Evolutionary conservation across 306 rosid genomes (phyloP), one percentile per base, ranked within the genome.

Genomic region (Fragaria iinumae): DNA sequence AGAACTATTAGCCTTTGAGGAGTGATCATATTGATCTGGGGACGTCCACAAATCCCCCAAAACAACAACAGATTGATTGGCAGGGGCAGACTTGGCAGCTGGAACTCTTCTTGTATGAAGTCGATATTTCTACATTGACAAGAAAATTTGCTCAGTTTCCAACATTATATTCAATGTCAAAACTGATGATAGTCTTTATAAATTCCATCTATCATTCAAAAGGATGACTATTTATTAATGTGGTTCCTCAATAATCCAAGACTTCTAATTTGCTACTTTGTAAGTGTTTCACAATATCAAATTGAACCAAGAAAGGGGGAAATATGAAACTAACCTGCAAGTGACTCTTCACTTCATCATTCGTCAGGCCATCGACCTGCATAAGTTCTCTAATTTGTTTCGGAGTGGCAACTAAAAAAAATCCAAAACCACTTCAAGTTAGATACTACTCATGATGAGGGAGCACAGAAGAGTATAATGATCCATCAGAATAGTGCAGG

Each of bases 341-440:
- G 84, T 96, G 99, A 77, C 97, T 92, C 83, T 92, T 96, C 82
- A 96, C 99, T 91, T 96, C 99, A 76, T 96, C 99, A 36, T 96
- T 96, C 12, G 99, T 96, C 62, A 96, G 86, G 83, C 97, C 99
- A 81, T 96, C 98, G 41, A 96, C 99, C 79, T 96, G 98, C 99
- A 96, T 96, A 62, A 96, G 87, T 59, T 96, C 98, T 86, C 99
- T 87, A 55, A 96, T 96, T 83, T 96, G 99, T 88, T 96, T 96
- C 60, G 99, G 99, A 5, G 99, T 96, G 55, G 99, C 99, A 12
- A 84, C 99, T 92, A 91, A 81, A 84, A 76, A 64, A 27, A 74
- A 72, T 60, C 52, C 55, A 75, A 45, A 69, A 55, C 67, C 13
- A 66, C 49, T 57, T 43, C 27, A 72, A 47, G 52, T 86, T 68